Base-by-base conservation (phyloP, 768 basidiomycete genomes). In the Pleurotus pulmonarius region DNA sequence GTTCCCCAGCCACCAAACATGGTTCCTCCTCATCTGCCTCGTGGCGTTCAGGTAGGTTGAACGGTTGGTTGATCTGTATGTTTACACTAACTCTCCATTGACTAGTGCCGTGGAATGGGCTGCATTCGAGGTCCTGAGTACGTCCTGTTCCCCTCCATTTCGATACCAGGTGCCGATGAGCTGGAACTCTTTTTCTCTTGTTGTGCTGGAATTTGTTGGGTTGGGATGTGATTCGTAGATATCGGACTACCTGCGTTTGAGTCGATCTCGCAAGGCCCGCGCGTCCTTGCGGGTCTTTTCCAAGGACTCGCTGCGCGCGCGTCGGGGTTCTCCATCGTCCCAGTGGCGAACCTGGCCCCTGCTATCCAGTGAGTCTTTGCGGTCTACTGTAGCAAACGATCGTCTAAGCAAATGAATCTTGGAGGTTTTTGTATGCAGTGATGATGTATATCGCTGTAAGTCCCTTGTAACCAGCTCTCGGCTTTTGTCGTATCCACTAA, bases 1-100 rank as follows among this genome's bases (percentile, higher is more conserved):
- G 24, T 90, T 90, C 60, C 87, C 87, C 0, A 81, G 83, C 26
- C 87, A 88, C 57, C 88, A 90, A 63, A 89, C 87, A 2, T 88
- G 87, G 85, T 87, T 88, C 58, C 72, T 91, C 6, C 62, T 83
- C 1, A 74, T 85, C 8, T 76, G 79, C 45, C 72, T 89, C 39
- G 60, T 82, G 7, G 46, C 70, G 5, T 77, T 89, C 64, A 86
- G 81, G 86, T 87, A 54, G 18, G 74, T 59, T 38, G 29, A 34
- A 13, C 40, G 16, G n/a, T 7, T 43, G 44, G 37, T 49, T 48
- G 13, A 46, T 25, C 25, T 41, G n/a, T n/a, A n/a, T 11, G 24
- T 5, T 20, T 40, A 29, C 7, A 24, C 3, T 20, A 20, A 20
- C 29, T 9, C 4, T 34, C 9, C 3, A 34, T 34, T 0, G 0